These are phyloP conservation scores for Hymenoscyphus fraxineus DNA, from an alignment of 2,329 filamentous ascomycete species.

Conservation along the genomic window DNA sequence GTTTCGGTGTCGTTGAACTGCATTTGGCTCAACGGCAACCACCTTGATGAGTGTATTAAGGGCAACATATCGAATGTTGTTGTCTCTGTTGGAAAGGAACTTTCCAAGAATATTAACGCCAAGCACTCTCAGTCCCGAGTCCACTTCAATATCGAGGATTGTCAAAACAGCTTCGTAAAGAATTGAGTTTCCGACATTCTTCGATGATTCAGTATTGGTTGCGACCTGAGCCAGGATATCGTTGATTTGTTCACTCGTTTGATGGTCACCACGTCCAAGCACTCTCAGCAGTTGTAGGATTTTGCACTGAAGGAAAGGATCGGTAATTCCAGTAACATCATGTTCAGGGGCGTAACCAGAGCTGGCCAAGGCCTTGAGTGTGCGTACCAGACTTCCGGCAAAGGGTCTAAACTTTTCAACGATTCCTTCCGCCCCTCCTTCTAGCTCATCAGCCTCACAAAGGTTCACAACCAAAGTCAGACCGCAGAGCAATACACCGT, in stretches of 20 bases:
- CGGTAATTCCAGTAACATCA: constrained; percentile 95
- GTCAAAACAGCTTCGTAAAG: constrained; percentile 96
- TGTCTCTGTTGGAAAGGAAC: constrained; percentile 96
- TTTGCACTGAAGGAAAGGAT: constrained; percentile 97
- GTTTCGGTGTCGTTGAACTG: constrained; percentile 93
- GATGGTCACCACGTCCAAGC: constrained; percentile 77
- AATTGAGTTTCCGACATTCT: constrained; percentile 98
- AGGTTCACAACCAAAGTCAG: constrained; percentile 86
- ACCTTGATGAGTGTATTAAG: constrained; percentile 97
- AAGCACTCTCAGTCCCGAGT: constrained; percentile 87
- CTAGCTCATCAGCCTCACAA: constrained; percentile 91
- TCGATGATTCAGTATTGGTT: constrained; percentile 95
- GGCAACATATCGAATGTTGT: constrained; percentile 98
- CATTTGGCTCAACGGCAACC: constrained; percentile 95
- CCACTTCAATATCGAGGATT: constrained; percentile 96
- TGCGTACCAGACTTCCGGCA: constrained; percentile 81
- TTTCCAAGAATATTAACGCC: constrained; percentile 98
- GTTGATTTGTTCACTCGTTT: constrained; percentile 95
- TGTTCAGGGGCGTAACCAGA: constrained; percentile 97
- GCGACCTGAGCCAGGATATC: constrained; percentile 97
- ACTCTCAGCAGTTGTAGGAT: constrained; percentile 83
- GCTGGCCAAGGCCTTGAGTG: constrained; percentile 85
- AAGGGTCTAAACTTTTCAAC: constrained; percentile 87
- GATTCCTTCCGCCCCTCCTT: constrained; percentile 83
- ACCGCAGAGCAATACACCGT: constrained; percentile 90